phyloP scores from a whole-genome alignment of 2,329 filamentous ascomycete genomes.

The Aureobasidium sp. region DNA sequence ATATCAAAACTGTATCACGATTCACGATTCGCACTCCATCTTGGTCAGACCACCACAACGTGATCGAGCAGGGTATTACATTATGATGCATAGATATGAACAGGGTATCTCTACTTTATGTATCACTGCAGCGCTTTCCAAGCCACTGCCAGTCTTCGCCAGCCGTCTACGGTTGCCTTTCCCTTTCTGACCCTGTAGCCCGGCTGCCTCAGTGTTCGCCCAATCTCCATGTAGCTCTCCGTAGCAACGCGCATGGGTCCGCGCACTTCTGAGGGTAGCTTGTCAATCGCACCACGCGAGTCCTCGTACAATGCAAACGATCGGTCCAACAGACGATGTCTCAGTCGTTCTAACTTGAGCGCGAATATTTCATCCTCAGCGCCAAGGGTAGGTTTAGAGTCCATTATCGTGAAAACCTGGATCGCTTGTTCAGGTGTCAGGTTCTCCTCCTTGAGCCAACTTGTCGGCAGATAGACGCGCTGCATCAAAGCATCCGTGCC shows the following conservation, averaged over 20 bases:
- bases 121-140: conserved; percentile 41
- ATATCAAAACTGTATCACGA: conserved; percentile 1
- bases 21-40: neutral
- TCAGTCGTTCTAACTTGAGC: conserved; percentile 43
- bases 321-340: conserved; percentile 49
- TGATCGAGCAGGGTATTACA: conserved; percentile 4
- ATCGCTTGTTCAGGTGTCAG: conserved; percentile 51
- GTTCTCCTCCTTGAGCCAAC: conserved; percentile 55
- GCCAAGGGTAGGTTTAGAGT: conserved; percentile 7
- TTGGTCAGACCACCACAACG: neutral
- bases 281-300: conserved; percentile 51
- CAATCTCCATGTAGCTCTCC: conserved; percentile 72
- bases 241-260: conserved; percentile 62
- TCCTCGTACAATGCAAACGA: conserved; percentile 55
- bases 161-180: conserved; percentile 41
- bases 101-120: conserved; percentile 7
- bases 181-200: conserved; percentile 39
- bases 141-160: conserved; percentile 49
- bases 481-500: conserved; percentile 56
- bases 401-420: conserved; percentile 23
- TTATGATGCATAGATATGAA: conserved; percentile 1
- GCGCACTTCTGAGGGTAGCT: conserved; percentile 53
- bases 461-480: conserved; percentile 61
- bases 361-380: conserved; percentile 37
- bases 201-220: conserved; percentile 49